Conservation (phyloP, 1,284 basidiomycete species). For the Trametes sp. region DNA sequence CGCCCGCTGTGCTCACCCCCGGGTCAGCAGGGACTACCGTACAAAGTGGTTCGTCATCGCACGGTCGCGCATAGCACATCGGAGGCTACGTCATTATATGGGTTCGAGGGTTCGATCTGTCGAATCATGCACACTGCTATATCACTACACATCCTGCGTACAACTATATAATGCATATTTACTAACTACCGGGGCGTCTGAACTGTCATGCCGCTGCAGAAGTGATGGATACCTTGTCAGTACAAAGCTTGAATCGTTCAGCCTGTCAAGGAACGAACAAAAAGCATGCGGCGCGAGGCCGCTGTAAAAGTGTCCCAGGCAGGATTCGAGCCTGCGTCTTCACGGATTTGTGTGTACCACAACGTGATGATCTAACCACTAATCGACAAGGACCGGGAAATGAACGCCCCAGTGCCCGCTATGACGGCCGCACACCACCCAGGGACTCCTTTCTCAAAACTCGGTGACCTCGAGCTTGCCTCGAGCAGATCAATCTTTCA, state of each 20-base stretch:
- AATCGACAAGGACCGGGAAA: constrained; percentile 40
- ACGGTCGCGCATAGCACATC: not conserved
- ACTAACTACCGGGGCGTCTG: not conserved
- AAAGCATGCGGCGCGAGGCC: too few species aligned
- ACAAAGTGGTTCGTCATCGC: not conserved
- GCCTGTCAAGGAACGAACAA: too few species aligned
- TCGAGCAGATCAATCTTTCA: too few species aligned
- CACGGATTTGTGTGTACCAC: constrained; percentile 37
- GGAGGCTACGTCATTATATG: not conserved
- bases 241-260: too few species aligned
- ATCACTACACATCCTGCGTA: not conserved
- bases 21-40: not conserved
- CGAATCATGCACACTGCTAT: not conserved
- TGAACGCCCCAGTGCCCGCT: too few species aligned
- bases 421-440: too few species aligned
- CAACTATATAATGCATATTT: not conserved
- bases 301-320: constrained; percentile 27
- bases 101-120: not conserved
- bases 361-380: constrained; percentile 42
- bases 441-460: too few species aligned
- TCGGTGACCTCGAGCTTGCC: too few species aligned
- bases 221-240: too few species aligned
- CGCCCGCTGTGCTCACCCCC: constrained; percentile 17
- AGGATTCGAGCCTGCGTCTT: constrained; percentile 34
- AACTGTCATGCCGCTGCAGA: too few species aligned